These are phyloP conservation scores for Elaeis guineensis DNA, from an alignment of 176 grass and related monocot species.

Conservation along the genomic window DNA sequence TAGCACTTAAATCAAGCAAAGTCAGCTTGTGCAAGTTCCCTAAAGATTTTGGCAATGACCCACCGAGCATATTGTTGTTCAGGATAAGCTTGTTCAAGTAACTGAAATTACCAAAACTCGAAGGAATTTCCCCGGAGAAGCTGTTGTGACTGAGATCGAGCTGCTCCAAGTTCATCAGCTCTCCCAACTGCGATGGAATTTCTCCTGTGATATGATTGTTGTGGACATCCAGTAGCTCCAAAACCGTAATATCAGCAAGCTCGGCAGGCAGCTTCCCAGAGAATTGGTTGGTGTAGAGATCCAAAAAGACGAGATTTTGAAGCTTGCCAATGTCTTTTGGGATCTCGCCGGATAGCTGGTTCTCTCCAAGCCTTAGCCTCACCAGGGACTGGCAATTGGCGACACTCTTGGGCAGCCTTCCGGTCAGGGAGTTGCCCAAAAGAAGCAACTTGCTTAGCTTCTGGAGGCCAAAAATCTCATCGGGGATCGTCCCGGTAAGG, in stretches of 20 bases:
- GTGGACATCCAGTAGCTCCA: constrained; percentile 87
- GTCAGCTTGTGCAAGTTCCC: constrained; percentile 79
- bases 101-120: constrained; percentile 85
- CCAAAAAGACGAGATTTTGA: constrained; percentile 84
- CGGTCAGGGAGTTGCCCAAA: constrained; percentile 64
- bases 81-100: constrained; percentile 93
- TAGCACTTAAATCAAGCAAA: constrained; percentile 67
- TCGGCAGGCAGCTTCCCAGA: constrained; percentile 42
- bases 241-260: constrained; percentile 76
- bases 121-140: constrained; percentile 53
- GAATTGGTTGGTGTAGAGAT: constrained; percentile 74
- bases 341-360: constrained; percentile 63
- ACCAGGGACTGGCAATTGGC: constrained; percentile 69
- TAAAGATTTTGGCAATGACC: constrained; percentile 51
- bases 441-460: constrained; percentile 94
- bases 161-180: constrained; percentile 87
- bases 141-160: constrained; percentile 80
- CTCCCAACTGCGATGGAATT: constrained; percentile 53
- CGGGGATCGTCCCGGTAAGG: constrained; percentile 50
- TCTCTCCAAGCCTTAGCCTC: constrained; percentile 78
- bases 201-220: constrained; percentile 54
- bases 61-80: constrained; percentile 48
- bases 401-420: constrained; percentile 43
- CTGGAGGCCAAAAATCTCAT: constrained; percentile 66
- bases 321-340: constrained; percentile 69